phyloP scores from a whole-genome alignment of 2,329 filamentous ascomycete genomes.

The Ceratocystis ficicola region DNA sequence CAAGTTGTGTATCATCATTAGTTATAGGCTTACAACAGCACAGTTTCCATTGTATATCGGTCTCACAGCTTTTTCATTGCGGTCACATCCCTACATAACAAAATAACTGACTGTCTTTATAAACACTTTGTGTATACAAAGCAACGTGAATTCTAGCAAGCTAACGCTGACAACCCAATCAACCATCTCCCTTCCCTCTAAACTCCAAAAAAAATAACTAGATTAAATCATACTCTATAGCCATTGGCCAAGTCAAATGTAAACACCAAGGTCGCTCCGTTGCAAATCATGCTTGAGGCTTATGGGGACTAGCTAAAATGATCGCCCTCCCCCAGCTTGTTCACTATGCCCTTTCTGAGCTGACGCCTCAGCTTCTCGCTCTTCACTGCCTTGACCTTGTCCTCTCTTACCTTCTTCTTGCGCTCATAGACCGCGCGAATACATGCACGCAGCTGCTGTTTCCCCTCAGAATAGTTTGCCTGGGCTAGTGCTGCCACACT shows the following conservation, averaged over 20 bases:
- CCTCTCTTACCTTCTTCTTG: constrained; percentile 59
- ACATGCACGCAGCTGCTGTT: constrained; percentile 62
- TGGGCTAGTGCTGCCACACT: constrained; percentile 67
- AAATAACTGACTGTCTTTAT: too few species aligned
- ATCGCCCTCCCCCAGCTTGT: constrained; percentile 47
- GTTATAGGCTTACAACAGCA: neutral
- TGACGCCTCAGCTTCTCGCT: constrained; percentile 36
- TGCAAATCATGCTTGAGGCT: neutral
- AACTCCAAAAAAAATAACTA: constrained; percentile 4
- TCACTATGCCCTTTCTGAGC: constrained; percentile 40
- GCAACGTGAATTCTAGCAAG: neutral
- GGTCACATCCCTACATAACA: too few species aligned
- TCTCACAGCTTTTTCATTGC: too few species aligned
- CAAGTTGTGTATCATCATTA: neutral
- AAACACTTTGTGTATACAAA: neutral
- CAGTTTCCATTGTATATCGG: neutral
- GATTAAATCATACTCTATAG: neutral
- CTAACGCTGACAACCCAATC: neutral
- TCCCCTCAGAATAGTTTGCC: constrained; percentile 77
- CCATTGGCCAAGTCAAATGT: neutral
- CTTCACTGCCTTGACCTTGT: constrained; percentile 35
- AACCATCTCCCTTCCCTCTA: too few species aligned
- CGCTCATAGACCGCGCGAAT: constrained; percentile 85
- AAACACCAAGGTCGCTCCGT: neutral
- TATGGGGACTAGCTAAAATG: constrained; percentile 42